These are phyloP conservation scores for Globisporangium spiculum DNA, from an alignment of 352 stramenopile species.

Conservation along the genomic window DNA sequence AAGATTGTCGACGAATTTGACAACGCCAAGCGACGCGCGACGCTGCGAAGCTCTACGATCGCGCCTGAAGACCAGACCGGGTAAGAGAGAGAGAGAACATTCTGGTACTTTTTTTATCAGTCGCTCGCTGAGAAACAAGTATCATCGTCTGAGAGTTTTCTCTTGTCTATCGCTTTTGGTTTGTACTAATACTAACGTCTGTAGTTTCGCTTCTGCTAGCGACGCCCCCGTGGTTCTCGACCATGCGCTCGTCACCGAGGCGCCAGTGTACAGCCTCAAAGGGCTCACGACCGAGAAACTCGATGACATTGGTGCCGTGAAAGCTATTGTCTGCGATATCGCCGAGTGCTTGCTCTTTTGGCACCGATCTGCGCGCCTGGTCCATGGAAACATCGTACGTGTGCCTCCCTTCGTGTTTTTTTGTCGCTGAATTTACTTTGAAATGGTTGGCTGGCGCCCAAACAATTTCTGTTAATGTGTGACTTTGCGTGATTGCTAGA, in stretches of 20 bases:
- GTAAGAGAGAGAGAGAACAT: constrained; percentile 22
- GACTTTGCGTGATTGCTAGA: constrained; percentile 18
- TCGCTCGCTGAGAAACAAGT: neutral
- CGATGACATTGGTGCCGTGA: constrained; percentile 26
- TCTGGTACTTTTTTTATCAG: neutral
- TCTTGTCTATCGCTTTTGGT: neutral
- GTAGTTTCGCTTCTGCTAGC: constrained; percentile 23
- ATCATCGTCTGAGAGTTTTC: neutral
- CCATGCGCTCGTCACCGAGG: constrained; percentile 52
- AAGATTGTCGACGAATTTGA: constrained; percentile 43
- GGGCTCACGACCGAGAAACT: constrained; percentile 30
- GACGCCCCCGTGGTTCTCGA: constrained; percentile 48
- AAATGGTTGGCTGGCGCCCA: neutral
- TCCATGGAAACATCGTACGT: constrained; percentile 68
- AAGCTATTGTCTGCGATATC: constrained; percentile 36
- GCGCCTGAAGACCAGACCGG: constrained; percentile 57
- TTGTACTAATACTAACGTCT: constrained; percentile 20
- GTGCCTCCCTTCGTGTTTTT: neutral
- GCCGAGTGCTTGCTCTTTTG: constrained; percentile 56
- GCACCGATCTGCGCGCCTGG: constrained; percentile 46
- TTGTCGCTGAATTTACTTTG: neutral
- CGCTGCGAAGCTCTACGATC: constrained; percentile 24
- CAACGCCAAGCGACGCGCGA: constrained; percentile 52
- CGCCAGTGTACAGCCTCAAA: constrained; percentile 52
- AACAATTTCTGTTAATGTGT: neutral